phyloP scores from a whole-genome alignment of 2,329 filamentous ascomycete genomes.

The Metarhizium rileyi region DNA sequence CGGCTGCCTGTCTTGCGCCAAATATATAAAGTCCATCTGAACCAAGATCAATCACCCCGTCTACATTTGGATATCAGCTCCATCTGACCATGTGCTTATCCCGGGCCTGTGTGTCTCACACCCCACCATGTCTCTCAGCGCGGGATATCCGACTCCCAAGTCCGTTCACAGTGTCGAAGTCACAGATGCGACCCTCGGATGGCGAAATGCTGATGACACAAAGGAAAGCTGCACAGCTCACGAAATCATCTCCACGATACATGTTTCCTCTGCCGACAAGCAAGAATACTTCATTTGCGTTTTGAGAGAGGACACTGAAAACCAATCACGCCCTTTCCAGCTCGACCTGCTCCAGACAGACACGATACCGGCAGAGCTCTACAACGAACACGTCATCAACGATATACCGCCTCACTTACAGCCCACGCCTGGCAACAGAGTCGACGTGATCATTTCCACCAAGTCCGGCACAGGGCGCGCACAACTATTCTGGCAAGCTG shows the following conservation, averaged over 20 bases:
- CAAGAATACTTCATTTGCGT: conserved; percentile 23
- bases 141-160: not conserved
- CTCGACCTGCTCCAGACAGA: conserved; percentile 20
- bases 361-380: conserved; percentile 26
- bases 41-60: not conserved
- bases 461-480: conserved; percentile 54
- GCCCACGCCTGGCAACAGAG: conserved; percentile 13
- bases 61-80: not conserved
- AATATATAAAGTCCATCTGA: not conserved
- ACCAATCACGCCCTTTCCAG: conserved; percentile 16
- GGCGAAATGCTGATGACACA: conserved; percentile 13
- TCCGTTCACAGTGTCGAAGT: conserved; percentile 14
- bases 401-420: conserved; percentile 29
- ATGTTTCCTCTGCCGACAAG: not conserved
- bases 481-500: conserved; percentile 40
- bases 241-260: conserved; percentile 20
- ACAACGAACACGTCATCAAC: conserved; percentile 26
- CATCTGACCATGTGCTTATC: not conserved
- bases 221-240: conserved; percentile 12
- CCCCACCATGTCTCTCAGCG: conserved; percentile 1
- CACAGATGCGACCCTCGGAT: conserved; percentile 17
- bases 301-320: conserved; percentile 25
- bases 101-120: not conserved
- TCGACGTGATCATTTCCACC: conserved; percentile 61
- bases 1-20: not conserved